These are phyloP conservation scores for Hypomontagnella monticulosa DNA, from an alignment of 495 filamentous ascomycete genomes.

Conservation along the genomic window DNA sequence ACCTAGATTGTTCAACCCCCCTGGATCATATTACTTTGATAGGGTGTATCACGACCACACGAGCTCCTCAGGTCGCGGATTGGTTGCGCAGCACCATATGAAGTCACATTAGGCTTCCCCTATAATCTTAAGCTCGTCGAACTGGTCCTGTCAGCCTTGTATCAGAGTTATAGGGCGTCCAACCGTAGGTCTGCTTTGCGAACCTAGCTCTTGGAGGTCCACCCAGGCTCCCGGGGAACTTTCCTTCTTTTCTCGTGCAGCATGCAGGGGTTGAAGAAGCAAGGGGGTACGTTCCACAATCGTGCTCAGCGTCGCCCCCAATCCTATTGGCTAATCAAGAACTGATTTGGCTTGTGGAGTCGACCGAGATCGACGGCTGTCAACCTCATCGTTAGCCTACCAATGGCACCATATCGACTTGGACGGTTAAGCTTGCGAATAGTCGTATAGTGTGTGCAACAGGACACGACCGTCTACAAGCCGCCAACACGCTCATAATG, in stretches of 20 bases:
- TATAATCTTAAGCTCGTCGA: constrained; percentile 22
- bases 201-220: constrained; percentile 6
- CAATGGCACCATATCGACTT: constrained; percentile 1
- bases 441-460: constrained; percentile 2
- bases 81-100: constrained; percentile 17
- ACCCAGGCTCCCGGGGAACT: constrained; percentile 14
- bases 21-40: constrained; percentile 17
- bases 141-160: constrained; percentile 27
- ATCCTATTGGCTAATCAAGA: constrained; percentile 22
- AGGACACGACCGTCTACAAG: not conserved
- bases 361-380: constrained; percentile 4
- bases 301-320: constrained; percentile 23
- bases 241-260: constrained; percentile 20
- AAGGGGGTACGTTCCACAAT: constrained; percentile 34
- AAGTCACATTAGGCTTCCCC: constrained; percentile 36
- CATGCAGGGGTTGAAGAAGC: constrained; percentile 10
- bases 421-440: not conserved
- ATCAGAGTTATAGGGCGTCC: constrained; percentile 21
- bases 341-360: constrained; percentile 11
- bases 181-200: constrained; percentile 12
- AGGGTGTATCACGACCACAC: not conserved
- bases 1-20: not conserved
- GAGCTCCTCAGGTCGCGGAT: constrained; percentile 10
- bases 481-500: not conserved
- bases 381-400: constrained; percentile 23